Base-by-base conservation (phyloP, 2,329 filamentous ascomycete genomes). In the Tympanopsis confertula region DNA sequence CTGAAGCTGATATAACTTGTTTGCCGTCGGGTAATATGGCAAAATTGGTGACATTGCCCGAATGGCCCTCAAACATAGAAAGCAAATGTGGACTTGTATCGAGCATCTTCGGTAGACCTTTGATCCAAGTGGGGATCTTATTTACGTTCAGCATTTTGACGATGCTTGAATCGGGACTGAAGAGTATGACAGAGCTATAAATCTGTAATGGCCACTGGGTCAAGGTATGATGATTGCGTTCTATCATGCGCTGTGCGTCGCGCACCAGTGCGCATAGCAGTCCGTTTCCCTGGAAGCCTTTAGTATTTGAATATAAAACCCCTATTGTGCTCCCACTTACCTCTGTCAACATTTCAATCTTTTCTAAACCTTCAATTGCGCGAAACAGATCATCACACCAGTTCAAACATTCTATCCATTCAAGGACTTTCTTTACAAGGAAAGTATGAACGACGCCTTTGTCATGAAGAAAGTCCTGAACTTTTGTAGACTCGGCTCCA, bases 401-500 rank as follows among this genome's bases (percentile, higher is more conserved):
- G 41, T 48, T 51, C 19, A 51, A 35, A 39, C 45, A 52, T 47
- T 53, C 50, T 35, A 53, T 37, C 50, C 50, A 52, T 41, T 49
- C 45, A 18, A 53, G 43, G 2, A 53, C 36, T 35, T 41, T 52
- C 19, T 36, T 42, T 12, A 41, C 24, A 14, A 52, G 45, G 20
- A 53, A 51, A 39, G 4, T 35, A 14, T 17, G 30, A 29, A 46
- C 43, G 19, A 5, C n/a, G 35, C 39, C 32, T 41, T 35, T 3
- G 39, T 39, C 17, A 37, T 35, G 17, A 35, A 38, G 17, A 35
- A 33, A 33, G 12, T 41, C 24, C 13, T 35, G 18, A n/a, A n/a
- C n/a, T n/a, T n/a, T n/a, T 42, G 42, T 30, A 13, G 41, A 30
- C 35, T 24, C 22, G 13, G 37, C 42, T 19, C 26, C 39, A 24